Evolutionary conservation across 2,329 filamentous ascomycete genomes (phyloP).

Genomic region (Didymella pinodella): DNA sequence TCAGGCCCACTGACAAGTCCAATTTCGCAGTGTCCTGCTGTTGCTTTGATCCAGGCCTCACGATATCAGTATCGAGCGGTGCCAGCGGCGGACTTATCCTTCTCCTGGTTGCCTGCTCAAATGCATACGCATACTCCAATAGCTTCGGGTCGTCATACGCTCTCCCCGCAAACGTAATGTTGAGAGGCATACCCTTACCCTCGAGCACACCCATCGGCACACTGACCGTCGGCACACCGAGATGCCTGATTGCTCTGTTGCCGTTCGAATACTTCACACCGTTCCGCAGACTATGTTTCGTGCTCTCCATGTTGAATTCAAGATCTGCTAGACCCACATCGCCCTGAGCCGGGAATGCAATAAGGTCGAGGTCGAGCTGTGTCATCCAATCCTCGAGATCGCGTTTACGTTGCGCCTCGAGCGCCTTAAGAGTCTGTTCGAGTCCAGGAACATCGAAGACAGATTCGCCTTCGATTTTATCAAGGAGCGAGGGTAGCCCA

Average conservation of each 20-base stretch:
- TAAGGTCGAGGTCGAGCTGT: conserved; percentile 52
- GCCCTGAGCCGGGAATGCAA: conserved; percentile 61
- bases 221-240: conserved; percentile 63
- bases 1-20: conserved; percentile 7
- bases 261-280: conserved; percentile 64
- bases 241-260: conserved; percentile 61
- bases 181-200: conserved; percentile 60
- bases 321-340: conserved; percentile 61
- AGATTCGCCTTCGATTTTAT: conserved; percentile 37
- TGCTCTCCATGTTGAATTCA: conserved; percentile 49
- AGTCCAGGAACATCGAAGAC: conserved; percentile 57
- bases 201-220: conserved; percentile 62
- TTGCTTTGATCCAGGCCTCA: background rate
- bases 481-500: conserved; percentile 39
- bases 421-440: conserved; percentile 53
- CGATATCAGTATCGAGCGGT: conserved; percentile 24
- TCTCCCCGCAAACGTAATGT: conserved; percentile 61
- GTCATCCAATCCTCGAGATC: conserved; percentile 63
- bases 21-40: background rate
- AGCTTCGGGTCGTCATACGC: conserved; percentile 57
- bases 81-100: conserved; percentile 25
- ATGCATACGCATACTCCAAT: conserved; percentile 34
- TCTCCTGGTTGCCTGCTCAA: conserved; percentile 28
- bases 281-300: conserved; percentile 55
- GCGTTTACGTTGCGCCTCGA: conserved; percentile 59